Conservation (phyloP, 495 filamentous ascomycete species). For the Penicillium fimorum region DNA sequence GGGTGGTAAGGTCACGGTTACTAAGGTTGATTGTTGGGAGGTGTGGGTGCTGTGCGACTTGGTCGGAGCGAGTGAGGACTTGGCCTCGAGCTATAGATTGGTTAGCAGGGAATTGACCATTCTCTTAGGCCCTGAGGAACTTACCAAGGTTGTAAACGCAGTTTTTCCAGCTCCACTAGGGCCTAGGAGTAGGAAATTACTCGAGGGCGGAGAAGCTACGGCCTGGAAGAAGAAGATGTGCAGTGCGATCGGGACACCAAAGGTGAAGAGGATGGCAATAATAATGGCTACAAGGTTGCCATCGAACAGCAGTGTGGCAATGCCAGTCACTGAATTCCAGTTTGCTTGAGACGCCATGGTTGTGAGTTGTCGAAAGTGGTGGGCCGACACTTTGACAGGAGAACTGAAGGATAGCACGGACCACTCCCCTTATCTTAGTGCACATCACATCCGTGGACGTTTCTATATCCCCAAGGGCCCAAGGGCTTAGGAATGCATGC, state of each 20-base stretch:
- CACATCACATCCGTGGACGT: background rate
- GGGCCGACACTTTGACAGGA: slow-evolving; percentile 3
- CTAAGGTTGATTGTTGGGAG: slow-evolving; percentile 70
- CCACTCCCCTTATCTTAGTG: background rate
- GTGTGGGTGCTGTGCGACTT: slow-evolving; percentile 64
- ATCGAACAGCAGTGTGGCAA: slow-evolving; percentile 44
- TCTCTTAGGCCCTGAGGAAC: slow-evolving; percentile 7
- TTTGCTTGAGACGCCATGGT: slow-evolving; percentile 33
- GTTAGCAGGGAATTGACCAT: background rate
- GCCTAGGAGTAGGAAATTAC: slow-evolving; percentile 81
- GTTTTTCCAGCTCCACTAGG: slow-evolving; percentile 89
- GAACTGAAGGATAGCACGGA: slow-evolving; percentile 3
- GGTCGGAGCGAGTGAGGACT: slow-evolving; percentile 33
- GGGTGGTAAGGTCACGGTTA: slow-evolving; percentile 70
- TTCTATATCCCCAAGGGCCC: background rate
- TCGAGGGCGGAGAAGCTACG: slow-evolving; percentile 63
- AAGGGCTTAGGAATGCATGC: background rate
- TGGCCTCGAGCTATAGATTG: slow-evolving; percentile 46
- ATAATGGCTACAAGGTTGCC: slow-evolving; percentile 52
- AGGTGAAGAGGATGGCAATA: slow-evolving; percentile 64
- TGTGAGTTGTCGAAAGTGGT: slow-evolving; percentile 3
- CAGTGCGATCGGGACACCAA: slow-evolving; percentile 72
- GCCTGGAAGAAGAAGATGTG: slow-evolving; percentile 71
- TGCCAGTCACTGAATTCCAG: slow-evolving; percentile 37
- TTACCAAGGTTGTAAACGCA: slow-evolving; percentile 74